These are phyloP conservation scores for Castanea sativa DNA, from an alignment of 306 rosid species.

Conservation along the genomic window DNA sequence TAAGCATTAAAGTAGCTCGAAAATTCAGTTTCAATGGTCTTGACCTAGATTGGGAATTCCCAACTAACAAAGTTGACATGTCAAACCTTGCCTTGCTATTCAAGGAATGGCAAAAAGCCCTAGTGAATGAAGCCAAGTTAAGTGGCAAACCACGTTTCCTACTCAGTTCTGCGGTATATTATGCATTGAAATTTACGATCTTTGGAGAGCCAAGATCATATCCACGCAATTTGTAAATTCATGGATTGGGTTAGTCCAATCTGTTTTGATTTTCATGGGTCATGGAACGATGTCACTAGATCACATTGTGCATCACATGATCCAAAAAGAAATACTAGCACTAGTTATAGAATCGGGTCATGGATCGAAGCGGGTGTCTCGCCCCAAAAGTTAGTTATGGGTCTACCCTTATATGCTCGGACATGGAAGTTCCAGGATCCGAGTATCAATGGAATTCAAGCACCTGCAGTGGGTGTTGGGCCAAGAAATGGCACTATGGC, in stretches of 20 bases:
- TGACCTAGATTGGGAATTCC: no score
- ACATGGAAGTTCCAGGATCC: conserved; percentile 57
- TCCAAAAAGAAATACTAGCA: conserved; percentile 40
- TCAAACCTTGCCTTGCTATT: conserved; percentile 49
- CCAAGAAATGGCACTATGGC: conserved; percentile 43
- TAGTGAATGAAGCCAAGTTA: conserved; percentile 27
- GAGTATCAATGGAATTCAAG: conserved; percentile 41
- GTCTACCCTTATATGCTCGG: conserved; percentile 64
- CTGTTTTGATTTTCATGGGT: conserved; percentile 76
- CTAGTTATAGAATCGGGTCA: conserved; percentile 47
- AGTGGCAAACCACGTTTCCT: conserved; percentile 36
- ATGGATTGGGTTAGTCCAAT: conserved; percentile 76
- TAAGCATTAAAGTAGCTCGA: no score
- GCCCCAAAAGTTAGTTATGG: conserved; percentile 56
- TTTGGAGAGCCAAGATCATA: conserved; percentile 39
- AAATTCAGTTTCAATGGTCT: no score
- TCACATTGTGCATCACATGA: conserved; percentile 48
- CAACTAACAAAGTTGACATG: conserved; percentile 28
- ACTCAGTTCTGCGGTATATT: conserved; percentile 65
- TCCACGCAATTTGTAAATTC: conserved; percentile 40
- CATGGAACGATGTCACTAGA: conserved; percentile 60
- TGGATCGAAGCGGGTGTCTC: conserved; percentile 68
- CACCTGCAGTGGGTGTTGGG: conserved; percentile 49
- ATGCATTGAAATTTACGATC: conserved; percentile 25
- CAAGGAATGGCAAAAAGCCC: conserved; percentile 49